Conservation (phyloP, 1,284 basidiomycete genomes). For the Inonotus obliquus region DNA sequence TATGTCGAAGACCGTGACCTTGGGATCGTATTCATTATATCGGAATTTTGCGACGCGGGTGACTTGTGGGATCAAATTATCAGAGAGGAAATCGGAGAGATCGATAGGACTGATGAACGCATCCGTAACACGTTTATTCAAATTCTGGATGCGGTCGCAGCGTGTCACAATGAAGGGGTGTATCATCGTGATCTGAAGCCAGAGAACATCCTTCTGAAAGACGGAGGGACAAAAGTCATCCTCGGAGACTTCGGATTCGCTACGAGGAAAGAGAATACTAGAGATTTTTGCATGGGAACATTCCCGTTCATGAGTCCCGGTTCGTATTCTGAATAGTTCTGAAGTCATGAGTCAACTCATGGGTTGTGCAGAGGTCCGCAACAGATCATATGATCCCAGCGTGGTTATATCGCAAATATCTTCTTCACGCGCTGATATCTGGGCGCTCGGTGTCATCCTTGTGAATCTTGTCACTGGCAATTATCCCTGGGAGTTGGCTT, state of each 20-base stretch:
- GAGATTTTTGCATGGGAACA: conserved; percentile 94
- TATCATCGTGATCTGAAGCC: conserved; percentile 98
- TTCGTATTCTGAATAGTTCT: conserved; percentile 33
- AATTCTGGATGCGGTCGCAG: conserved; percentile 90
- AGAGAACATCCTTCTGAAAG: conserved; percentile 92
- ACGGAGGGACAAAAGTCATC: conserved; percentile 70
- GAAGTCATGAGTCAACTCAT: not conserved
- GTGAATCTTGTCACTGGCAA: conserved; percentile 94
- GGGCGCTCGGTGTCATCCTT: conserved; percentile 95
- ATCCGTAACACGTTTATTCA: conserved; percentile 89
- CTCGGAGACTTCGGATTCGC: conserved; percentile 98
- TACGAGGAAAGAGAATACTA: conserved; percentile 82
- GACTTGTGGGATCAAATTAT: conserved; percentile 90
- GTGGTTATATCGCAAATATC: conserved; percentile 32
- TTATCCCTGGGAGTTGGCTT: conserved; percentile 93
- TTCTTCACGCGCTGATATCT: conserved; percentile 90
- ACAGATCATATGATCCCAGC: not conserved
- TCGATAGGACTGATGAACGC: conserved; percentile 73
- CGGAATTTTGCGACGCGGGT: conserved; percentile 79
- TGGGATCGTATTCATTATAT: conserved; percentile 52
- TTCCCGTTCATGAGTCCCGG: conserved; percentile 97
- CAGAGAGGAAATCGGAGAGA: conserved; percentile 46
- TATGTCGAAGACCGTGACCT: conserved; percentile 47
- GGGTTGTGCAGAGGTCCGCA: not conserved
- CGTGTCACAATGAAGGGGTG: conserved; percentile 84